Evolutionary conservation across 2,329 filamentous ascomycete genomes (phyloP).

Genomic region (Moelleriella libera): DNA sequence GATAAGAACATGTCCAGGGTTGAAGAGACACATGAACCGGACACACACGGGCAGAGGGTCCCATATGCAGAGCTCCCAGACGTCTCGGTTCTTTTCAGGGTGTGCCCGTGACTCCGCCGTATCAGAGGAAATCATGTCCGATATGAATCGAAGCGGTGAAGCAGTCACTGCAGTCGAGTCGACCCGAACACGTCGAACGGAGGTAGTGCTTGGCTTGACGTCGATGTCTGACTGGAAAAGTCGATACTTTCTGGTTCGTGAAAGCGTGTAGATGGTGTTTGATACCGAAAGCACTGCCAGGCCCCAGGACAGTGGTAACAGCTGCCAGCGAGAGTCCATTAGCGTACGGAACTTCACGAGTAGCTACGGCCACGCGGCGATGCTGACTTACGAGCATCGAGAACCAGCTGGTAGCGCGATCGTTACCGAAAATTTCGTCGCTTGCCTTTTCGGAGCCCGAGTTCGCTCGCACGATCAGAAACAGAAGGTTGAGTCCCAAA

Average conservation of each 20-base stretch:
- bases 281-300: constrained; percentile 51
- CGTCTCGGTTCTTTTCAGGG: constrained; percentile 68
- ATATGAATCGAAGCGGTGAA: constrained; percentile 65
- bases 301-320: constrained; percentile 55
- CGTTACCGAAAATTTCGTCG: constrained; percentile 79
- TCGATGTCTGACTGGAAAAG: constrained; percentile 84
- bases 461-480: constrained; percentile 75
- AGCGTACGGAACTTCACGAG: not conserved
- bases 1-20: constrained; percentile 80
- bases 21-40: constrained; percentile 78
- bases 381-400: constrained; percentile 32
- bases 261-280: constrained; percentile 75
- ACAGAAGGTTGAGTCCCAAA: constrained; percentile 60
- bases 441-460: constrained; percentile 35
- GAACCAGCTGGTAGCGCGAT: constrained; percentile 49
- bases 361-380: not conserved
- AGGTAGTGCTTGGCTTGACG: constrained; percentile 60
- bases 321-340: constrained; percentile 24
- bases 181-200: constrained; percentile 76
- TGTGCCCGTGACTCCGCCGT: constrained; percentile 74
- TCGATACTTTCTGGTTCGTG: constrained; percentile 72
- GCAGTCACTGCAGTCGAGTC: constrained; percentile 67
- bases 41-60: constrained; percentile 78
- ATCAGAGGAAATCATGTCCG: constrained; percentile 50
- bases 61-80: constrained; percentile 93